Conservation (phyloP, 148 eudicot genomes). For the Vaccinium myrtillus region DNA sequence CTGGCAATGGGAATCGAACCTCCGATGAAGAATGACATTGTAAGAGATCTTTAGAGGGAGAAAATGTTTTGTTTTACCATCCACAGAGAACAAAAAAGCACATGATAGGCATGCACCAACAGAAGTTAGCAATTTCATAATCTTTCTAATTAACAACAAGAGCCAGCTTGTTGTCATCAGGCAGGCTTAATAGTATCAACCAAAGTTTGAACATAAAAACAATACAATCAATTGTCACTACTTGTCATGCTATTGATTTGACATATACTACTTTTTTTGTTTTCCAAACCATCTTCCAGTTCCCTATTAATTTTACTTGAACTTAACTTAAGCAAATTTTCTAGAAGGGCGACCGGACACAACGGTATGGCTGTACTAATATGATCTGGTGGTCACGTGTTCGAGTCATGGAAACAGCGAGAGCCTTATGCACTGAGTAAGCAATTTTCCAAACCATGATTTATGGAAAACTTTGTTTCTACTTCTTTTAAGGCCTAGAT, state of each 20-base stretch:
- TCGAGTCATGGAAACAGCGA: neutral
- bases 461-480: neutral
- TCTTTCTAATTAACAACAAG: neutral
- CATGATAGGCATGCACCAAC: neutral
- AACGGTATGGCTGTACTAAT: neutral
- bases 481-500: too few relatives aligned
- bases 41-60: neutral
- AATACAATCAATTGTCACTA: neutral
- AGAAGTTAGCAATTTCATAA: conserved; percentile 1
- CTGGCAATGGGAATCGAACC: too few relatives aligned
- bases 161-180: neutral
- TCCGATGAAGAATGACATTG: neutral
- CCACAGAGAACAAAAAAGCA: conserved; percentile 4
- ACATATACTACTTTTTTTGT: too few relatives aligned
- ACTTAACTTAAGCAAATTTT: neutral
- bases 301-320: too few relatives aligned
- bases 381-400: neutral
- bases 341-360: neutral
- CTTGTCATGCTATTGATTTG: neutral
- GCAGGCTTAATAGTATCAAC: conserved; percentile 1
- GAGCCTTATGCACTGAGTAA: neutral
- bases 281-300: too few relatives aligned
- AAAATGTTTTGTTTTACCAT: conserved; percentile 2
- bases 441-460: neutral
- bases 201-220: neutral